Evolutionary conservation across 2,329 filamentous ascomycete species (phyloP), one percentile per base, ranked within the genome.

Genomic region (Dactylellina haptotyla): DNA sequence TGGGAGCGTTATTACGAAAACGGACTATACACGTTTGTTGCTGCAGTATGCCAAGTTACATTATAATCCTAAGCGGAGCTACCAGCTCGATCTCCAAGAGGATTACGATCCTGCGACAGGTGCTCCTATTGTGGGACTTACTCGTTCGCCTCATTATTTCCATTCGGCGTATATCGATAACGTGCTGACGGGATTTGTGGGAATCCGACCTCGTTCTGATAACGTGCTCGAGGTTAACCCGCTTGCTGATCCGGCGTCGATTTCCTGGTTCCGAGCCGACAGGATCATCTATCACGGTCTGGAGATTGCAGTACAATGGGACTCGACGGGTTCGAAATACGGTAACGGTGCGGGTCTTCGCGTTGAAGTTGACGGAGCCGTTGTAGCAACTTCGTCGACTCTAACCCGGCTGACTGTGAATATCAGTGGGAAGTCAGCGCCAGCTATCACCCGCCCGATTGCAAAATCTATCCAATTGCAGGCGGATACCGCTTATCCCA

Each of bases 141-240:
- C 80, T 28, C 80, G 82, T 4, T 82, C 80, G 1, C 81, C 80
- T 12, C 82, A 83, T 61, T 83, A 83, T 76, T 83, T 83, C 78
- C 82, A 83, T 77, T 83, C 82, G 1, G 82, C 82, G 0, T 83
- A 80, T 73, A 79, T 81, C 25, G 82, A 83, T 63, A 78, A 81
- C 1, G 77, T 83, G 32, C 78, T 83, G 12, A 80, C 80, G 0
- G 82, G 82, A 0, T 77, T 83, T 1, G 80, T 83, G 0, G 82
- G 82, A 0, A 81, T 83, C 32, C 81, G 82, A 0, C 80, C 82
- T 2, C 79, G 79, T 0, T 78, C 79, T 6, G 79, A 82, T 30
- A 78, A 82, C 64, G 76, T 79, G 0, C 78, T 83, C 1, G 81
- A 82, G 59, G 79, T 83, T 16, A 82, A 82, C 62, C 82, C 82